Conservation (phyloP, 495 filamentous ascomycete genomes). For the Lasiosphaeriaceae sp. region DNA sequence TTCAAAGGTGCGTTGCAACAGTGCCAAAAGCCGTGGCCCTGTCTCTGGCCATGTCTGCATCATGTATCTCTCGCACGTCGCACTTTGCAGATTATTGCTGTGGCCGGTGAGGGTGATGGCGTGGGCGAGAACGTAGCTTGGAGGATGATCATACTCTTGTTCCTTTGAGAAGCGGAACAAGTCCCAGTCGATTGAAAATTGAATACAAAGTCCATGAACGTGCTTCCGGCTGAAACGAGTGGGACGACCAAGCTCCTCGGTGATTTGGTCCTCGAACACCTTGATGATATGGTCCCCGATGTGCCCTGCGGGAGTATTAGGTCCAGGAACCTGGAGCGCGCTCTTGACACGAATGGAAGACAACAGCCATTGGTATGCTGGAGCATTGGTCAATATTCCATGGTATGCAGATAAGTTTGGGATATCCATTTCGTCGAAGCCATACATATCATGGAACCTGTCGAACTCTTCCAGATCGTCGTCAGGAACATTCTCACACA, state of each 20-base stretch:
- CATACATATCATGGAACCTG: background rate
- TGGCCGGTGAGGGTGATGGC: slow-evolving; percentile 5
- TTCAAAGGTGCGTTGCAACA: background rate
- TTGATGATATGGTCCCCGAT: background rate
- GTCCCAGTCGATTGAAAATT: slow-evolving; percentile 1
- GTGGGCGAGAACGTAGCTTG: background rate
- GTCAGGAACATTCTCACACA: too few species aligned
- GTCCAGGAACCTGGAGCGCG: background rate
- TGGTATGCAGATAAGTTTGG: background rate
- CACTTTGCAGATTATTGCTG: background rate
- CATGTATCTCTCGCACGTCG: slow-evolving; percentile 1
- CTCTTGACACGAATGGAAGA: background rate
- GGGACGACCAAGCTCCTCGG: background rate
- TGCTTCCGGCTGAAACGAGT: background rate
- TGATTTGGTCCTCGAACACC: too few species aligned
- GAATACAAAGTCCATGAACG: background rate
- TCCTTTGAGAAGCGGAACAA: background rate
- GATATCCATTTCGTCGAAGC: background rate
- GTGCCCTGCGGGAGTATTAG: background rate
- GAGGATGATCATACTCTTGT: background rate
- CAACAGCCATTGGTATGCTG: background rate
- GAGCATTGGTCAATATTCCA: background rate
- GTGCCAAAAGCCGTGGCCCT: background rate
- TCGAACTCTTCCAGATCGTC: background rate
- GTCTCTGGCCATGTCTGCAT: slow-evolving; percentile 4